phyloP scores from a whole-genome alignment of 371 early-diverging fungal species.

The Batkoa obscura region DNA sequence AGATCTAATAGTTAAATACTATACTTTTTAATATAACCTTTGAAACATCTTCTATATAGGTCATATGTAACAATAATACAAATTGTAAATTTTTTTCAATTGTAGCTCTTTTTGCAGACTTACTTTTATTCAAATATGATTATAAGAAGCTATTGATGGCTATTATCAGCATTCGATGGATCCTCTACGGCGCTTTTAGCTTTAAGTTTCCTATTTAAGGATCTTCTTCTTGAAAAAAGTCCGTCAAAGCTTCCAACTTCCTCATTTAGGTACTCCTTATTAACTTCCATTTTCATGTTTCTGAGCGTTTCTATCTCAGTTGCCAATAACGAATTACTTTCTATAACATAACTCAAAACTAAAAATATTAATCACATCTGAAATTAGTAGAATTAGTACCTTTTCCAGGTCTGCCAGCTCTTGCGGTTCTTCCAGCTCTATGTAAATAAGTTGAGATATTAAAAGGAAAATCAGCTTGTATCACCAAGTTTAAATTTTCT shows the following conservation, averaged over 20 bases:
- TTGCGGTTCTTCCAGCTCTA: background rate
- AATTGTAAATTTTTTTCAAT: no score
- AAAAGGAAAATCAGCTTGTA: background rate
- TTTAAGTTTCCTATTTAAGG: background rate
- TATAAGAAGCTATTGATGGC: no score
- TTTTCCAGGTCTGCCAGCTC: background rate
- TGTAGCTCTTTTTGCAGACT: no score
- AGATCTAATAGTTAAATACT: no score
- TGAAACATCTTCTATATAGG: no score
- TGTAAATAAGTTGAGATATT: background rate
- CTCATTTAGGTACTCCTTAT: background rate
- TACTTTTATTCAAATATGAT: no score
- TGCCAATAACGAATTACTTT: background rate
- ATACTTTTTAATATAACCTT: no score
- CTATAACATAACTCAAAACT: background rate
- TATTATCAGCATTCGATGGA: no score
- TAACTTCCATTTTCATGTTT: background rate
- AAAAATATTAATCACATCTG: background rate
- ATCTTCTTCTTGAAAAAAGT: background rate
- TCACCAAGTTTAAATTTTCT: background rate
- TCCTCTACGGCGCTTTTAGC: no score
- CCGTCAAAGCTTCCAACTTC: background rate
- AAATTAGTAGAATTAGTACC: background rate
- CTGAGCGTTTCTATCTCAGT: background rate
- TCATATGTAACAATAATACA: no score